Evolutionary conservation across 1,139 yeast genomes (phyloP), one percentile per base, ranked within the genome.

Genomic region (Pneumocystis carinii): DNA sequence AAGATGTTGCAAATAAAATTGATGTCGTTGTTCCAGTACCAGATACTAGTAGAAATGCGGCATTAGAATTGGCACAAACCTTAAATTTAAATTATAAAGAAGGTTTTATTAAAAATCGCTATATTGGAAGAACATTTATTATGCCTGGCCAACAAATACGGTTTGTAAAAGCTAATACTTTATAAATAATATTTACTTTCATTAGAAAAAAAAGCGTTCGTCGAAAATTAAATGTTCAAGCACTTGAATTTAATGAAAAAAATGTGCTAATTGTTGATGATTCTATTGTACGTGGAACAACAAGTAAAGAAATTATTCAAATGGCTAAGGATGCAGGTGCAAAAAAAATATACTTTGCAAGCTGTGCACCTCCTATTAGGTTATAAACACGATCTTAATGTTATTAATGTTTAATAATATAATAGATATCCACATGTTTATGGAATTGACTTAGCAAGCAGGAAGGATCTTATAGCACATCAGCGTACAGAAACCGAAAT

Each of bases 321-420:
- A 92, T 92, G 98, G 98, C 98, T 15, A 83, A 87, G 71, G 98
- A 92, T 75, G 96, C 97, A 3, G 98, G 98, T 64, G 98, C 98
- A 57, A 84, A 82, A 66, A 85, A 84, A 69, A 98, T 92, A 19
- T 92, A 83, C 73, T 87, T 94, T 75, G 98, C 98, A 0, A 87
- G 96, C 27, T 94, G 97, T 73, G 96, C 98, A 35, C 98, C 98
- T 42, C 95, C 97, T 37, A 92, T 92, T 72, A 83, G 55, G 55
- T 48, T 48, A 24, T 48, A 24, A n/a, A 48, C n/a, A 48, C 15
- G n/a, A 14, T 48, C 14, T 48, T 19, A 48, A 48, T 48, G 27
- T 24, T 24, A 48, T 24, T 24, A 24, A 10, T 24, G 6, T 32
- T 24, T 24, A 48, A 24, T 48, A 48, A 48, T 24, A 48, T 24